phyloP scores from a whole-genome alignment of 768 basidiomycete genomes.

The Trametes gibbosa region DNA sequence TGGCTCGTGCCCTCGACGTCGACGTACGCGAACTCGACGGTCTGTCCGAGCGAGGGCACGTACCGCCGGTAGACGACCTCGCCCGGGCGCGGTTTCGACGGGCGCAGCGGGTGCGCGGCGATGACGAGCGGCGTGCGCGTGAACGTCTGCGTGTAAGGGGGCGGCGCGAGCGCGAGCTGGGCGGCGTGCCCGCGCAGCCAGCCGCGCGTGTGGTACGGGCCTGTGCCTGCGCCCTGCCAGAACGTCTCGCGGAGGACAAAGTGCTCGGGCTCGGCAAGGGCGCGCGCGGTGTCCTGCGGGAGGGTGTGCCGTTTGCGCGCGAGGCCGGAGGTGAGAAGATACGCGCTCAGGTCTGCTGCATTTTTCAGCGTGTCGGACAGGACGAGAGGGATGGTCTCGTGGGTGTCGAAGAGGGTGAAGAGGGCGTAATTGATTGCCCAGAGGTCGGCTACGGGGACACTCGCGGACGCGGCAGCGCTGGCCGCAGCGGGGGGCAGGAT shows the following conservation, averaged over 20 bases:
- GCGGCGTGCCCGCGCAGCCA: constrained; percentile 35
- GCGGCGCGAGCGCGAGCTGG: constrained; percentile 25
- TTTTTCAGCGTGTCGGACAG: constrained; percentile 32
- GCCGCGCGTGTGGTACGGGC: constrained; percentile 26
- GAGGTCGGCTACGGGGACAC: constrained; percentile 30
- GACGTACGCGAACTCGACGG: constrained; percentile 31
- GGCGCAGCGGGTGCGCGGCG: constrained; percentile 50
- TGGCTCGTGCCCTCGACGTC: constrained; percentile 20
- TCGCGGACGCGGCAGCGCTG: constrained; percentile 1
- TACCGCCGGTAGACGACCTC: constrained; percentile 40
- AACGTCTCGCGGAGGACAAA: constrained; percentile 44
- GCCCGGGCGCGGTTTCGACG: constrained; percentile 42
- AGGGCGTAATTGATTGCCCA: constrained; percentile 44
- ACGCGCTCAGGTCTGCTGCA: constrained; percentile 32
- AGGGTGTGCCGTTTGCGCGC: constrained; percentile 20
- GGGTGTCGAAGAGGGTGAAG: constrained; percentile 37
- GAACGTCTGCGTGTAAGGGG: constrained; percentile 40
- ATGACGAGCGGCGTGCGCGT: constrained; percentile 47
- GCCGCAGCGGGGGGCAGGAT: constrained; percentile 4
- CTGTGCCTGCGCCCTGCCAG: constrained; percentile 50
- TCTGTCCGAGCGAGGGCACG: constrained; percentile 34
- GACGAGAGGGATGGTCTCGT: constrained; percentile 41
- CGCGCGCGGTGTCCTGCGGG: constrained; percentile 8
- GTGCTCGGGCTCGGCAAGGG: constrained; percentile 24
- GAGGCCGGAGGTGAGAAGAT: constrained; percentile 41